These are phyloP conservation scores for Cladosporium sp. DNA, from an alignment of 2,329 filamentous ascomycete genomes.

Conservation along the genomic window DNA sequence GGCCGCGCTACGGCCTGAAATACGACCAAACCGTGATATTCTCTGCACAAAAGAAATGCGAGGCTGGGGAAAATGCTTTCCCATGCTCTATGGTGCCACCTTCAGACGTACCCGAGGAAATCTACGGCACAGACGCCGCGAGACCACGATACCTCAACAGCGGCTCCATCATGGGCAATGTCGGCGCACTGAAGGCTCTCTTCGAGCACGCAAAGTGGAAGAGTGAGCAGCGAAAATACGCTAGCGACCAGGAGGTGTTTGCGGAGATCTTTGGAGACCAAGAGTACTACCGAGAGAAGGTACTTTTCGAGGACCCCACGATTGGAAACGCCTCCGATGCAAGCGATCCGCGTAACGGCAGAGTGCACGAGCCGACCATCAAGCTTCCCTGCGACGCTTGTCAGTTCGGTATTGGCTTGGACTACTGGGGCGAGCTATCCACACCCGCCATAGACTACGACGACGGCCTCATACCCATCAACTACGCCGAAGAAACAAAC, in stretches of 20 bases:
- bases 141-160: conserved; percentile 42
- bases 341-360: neutral
- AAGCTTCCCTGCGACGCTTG: conserved; percentile 24
- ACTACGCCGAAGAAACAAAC: conserved; percentile 20
- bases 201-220: conserved; percentile 26
- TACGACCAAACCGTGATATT: conserved; percentile 53
- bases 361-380: neutral
- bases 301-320: neutral
- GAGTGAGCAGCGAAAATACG: conserved; percentile 21
- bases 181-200: conserved; percentile 24
- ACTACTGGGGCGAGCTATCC: conserved; percentile 24
- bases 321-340: neutral
- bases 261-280: conserved; percentile 29
- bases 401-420: conserved; percentile 29
- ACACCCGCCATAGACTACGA: conserved; percentile 23
- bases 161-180: conserved; percentile 22
- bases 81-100: conserved; percentile 51
- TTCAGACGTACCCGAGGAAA: conserved; percentile 46
- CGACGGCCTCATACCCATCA: conserved; percentile 23
- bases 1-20: conserved; percentile 26
- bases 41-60: conserved; percentile 51
- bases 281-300: conserved; percentile 24
- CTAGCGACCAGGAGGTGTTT: conserved; percentile 34
- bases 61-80: conserved; percentile 39
- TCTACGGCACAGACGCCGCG: conserved; percentile 45